Percentiles rank a stretch among this genome's conserved stretches.
phyloP scores from a whole-genome alignment of 768 basidiomycete genomes.

The Dacryopinax primogenitus region DNA sequence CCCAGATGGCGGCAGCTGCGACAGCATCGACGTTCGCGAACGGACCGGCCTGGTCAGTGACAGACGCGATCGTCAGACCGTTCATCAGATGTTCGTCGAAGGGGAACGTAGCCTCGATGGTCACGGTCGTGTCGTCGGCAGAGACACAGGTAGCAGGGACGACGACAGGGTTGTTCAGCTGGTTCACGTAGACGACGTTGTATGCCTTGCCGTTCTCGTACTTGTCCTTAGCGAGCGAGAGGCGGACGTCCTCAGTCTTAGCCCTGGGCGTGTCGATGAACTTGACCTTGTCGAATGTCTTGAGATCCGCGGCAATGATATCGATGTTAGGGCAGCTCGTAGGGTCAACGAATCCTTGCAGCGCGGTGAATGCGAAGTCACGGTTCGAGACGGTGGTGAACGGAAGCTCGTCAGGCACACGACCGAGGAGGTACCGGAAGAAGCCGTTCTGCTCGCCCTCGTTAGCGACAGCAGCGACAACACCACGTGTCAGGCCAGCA shows the following conservation, averaged over 20 bases:
- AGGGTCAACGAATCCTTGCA: not conserved
- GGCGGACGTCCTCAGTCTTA: not conserved
- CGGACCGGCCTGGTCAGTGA: not conserved
- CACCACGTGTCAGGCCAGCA: conserved; percentile 6
- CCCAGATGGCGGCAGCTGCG: not conserved
- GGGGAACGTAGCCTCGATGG: not conserved
- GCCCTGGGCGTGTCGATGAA: not conserved
- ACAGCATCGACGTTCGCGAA: not conserved
- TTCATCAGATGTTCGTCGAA: not conserved
- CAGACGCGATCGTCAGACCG: not conserved
- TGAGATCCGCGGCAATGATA: not conserved
- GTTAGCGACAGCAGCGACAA: conserved; percentile 11
- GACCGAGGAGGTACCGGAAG: conserved; percentile 7
- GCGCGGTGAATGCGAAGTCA: not conserved
- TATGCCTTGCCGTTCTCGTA: not conserved
- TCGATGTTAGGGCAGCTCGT: not conserved
- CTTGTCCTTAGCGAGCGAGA: not conserved
- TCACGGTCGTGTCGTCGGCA: not conserved
- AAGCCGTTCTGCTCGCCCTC: conserved; percentile 13
- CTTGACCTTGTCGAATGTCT: not conserved
- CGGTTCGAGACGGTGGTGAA: not conserved
- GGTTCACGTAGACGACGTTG: not conserved
- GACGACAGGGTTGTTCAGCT: not conserved
- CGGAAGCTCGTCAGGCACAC: not conserved
- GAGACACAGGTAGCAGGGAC: not conserved